Percentiles rank a stretch among this genome's conserved stretches.
Conservation (phyloP, 2,329 filamentous ascomycete genomes). For the Ceratocystis alfenasii region DNA sequence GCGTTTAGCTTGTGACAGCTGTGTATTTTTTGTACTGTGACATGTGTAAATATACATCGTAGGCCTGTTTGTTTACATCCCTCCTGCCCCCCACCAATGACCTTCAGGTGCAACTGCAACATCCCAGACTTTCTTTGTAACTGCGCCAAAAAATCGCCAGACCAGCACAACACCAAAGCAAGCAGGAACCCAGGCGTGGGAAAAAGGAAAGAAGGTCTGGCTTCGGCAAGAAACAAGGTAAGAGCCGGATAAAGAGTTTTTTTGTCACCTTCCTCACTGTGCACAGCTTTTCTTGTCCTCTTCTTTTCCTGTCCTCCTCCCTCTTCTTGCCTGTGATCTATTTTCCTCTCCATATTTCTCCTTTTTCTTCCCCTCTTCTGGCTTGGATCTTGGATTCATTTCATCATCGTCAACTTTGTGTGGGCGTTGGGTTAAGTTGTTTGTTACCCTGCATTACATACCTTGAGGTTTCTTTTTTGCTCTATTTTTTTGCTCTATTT, state of each 20-base stretch:
- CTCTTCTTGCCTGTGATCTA: conserved; percentile 5
- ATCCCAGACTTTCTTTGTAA: neutral
- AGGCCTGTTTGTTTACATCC: conserved; percentile 16
- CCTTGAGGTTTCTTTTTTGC: conserved; percentile 6
- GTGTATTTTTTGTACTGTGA: neutral
- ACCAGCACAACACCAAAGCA: neutral
- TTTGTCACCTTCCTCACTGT: neutral
- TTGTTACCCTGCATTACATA: conserved; percentile 19
- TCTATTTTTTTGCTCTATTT: conserved; percentile 1
- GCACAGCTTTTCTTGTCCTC: conserved; percentile 3
- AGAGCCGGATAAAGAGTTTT: conserved; percentile 4
- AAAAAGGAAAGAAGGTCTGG: conserved; percentile 8
- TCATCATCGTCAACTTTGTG: conserved; percentile 9
- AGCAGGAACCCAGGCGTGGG: neutral
- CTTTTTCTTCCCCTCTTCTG: conserved; percentile 6
- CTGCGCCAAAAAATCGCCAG: conserved; percentile 9
- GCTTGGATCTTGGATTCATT: neutral
- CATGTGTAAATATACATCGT: neutral
- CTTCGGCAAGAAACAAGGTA: neutral
- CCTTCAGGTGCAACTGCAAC: conserved; percentile 4
- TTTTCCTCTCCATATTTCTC: neutral
- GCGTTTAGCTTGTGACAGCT: neutral
- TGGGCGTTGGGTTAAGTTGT: conserved; percentile 16
- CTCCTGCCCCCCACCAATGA: conserved; percentile 3
- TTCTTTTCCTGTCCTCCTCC: conserved; percentile 3